Evolutionary conservation across 495 filamentous ascomycete species (phyloP), one percentile per base, ranked within the genome.

Genomic region (Pseudevernia furfuracea): DNA sequence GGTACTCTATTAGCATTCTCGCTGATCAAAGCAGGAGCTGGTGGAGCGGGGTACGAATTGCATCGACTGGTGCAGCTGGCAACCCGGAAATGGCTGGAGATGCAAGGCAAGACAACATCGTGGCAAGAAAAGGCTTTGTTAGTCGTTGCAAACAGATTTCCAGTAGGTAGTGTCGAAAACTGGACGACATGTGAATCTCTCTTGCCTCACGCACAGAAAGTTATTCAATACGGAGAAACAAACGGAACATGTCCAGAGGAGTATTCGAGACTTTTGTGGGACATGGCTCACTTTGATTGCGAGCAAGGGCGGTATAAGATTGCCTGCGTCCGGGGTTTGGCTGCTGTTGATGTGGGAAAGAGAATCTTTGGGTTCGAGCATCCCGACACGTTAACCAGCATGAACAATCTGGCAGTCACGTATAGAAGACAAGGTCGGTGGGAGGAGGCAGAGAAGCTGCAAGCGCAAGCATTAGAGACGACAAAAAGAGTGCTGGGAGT

Each of bases 31-130:
- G 46, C 60, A 0, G 65, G 65, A 34, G 69, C 66, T 9, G 62
- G 62, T 10, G 28, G 41, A 37, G n/a, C 64, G 7, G 64, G 37
- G 8, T 77, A 76, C 15, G 67, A 74, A 28, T 68, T 82, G 62
- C 78, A 81, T 70, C 69, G 76, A 43, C 68, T 81, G 14, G 76
- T 82, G 30, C 78, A 81, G 60, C 46, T 81, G 15, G 72, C 74
- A 19, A 74, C 71, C 4, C 75, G 70, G 41, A 79, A 73, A 59
- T 81, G 77, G 79, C 71, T 81, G 2, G 63, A 69, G 25, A 62
- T 64, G 9, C 64, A 75, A 37, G 63, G 53, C 32, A 55, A 69
- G 43, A 67, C 60, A 43, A 60, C 62, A 17, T 34, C 59, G 4
- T 78, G 75, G 67, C 69, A 71, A 48, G 63, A 71, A 15, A 63